Percentiles rank a stretch among this genome's conserved stretches.
Evolutionary conservation across 2,329 filamentous ascomycete genomes (phyloP).

Genomic region (Dendrostoma leiphaemia): DNA sequence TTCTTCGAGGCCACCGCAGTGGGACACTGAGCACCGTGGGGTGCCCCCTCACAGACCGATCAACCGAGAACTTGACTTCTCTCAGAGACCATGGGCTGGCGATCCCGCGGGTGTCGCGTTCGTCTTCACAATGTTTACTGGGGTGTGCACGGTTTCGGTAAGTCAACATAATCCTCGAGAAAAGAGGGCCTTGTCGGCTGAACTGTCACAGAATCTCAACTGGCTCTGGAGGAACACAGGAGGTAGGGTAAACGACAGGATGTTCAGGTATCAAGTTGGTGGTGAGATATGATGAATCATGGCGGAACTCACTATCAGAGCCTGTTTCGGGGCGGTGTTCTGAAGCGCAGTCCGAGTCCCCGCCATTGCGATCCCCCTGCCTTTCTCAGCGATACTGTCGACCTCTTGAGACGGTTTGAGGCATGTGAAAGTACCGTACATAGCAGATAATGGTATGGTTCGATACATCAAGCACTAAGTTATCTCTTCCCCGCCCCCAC

Average conservation of each 20-base stretch:
- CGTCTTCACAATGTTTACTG: constrained; percentile 27
- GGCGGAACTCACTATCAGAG: too few species aligned
- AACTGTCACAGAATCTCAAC: constrained; percentile 12
- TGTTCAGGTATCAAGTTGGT: constrained; percentile 24
- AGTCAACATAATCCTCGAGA: too few species aligned
- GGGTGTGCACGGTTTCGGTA: constrained; percentile 27
- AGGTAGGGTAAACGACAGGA: constrained; percentile 22
- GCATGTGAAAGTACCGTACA: too few species aligned
- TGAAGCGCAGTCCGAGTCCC: too few species aligned
- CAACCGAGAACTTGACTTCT: constrained; percentile 24
- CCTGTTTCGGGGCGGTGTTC: too few species aligned
- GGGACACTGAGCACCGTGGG: constrained; percentile 25
- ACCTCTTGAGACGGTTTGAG: too few species aligned
- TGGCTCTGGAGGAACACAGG: constrained; percentile 26
- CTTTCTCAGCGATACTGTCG: not conserved
- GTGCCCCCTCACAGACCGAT: constrained; percentile 28
- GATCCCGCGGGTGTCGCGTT: constrained; percentile 24
- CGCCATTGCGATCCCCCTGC: too few species aligned
- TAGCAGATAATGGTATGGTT: too few species aligned
- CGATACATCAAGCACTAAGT: not conserved
- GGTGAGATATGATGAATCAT: constrained; percentile 22
- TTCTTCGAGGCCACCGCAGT: constrained; percentile 25
- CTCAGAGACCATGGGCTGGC: constrained; percentile 24
- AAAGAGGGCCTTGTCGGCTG: too few species aligned
- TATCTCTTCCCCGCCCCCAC: constrained; percentile 21